Base-by-base conservation (phyloP, 371 early-diverging fungal species). In the Gilbertella persicaria region DNA sequence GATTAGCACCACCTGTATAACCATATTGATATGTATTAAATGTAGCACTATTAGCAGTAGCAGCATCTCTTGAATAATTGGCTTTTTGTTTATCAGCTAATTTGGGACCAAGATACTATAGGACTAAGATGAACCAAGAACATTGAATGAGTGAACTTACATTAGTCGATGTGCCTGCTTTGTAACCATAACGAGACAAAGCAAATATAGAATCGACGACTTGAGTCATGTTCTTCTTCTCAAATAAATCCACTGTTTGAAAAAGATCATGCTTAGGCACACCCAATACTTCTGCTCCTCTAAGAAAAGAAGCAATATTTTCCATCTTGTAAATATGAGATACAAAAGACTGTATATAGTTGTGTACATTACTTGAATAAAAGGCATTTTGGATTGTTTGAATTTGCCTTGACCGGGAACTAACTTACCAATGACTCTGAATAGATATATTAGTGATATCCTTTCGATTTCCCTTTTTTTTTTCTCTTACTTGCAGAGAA, bases 191-290 rank as follows among this genome's bases (percentile, higher is more conserved):
- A 21, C 96, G 82, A 9, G 93, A 91, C 4, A 96, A 67, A 8
- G 94, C 82, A 61, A 84, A 93, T 25, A 96, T 77, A 21, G 84
- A 71, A 63, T 88, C 87, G 19, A 90, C 77, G 7, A 89, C 89
- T 66, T 91, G 92, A 16, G 77, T 79, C 58, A 85, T 79, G 69
- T 94, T 92, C 70, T 93, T 94, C 64, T 81, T 81, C 59, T 96
- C 95, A 61, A 83, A 93, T 43, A 96, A 71, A 65, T 96, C 97
- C 25, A 94, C 81, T 5, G 97, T 95, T 73, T 92, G 91, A 70
- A 96, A 96, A 14, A 88, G 74, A 53, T 96, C 94, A 53, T 80
- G 76, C 45, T 87, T 84, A 5, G 91, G 91, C 19, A 91, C 88
- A 29, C 93, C 93, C 17, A 91, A 62, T 52, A 74, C 69, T 43